A percentile compares a stretch with the other conserved stretches of the same genome.
phyloP scores from a whole-genome alignment of 164 flowering plant genomes.

The Umbilicus rupestris region DNA sequence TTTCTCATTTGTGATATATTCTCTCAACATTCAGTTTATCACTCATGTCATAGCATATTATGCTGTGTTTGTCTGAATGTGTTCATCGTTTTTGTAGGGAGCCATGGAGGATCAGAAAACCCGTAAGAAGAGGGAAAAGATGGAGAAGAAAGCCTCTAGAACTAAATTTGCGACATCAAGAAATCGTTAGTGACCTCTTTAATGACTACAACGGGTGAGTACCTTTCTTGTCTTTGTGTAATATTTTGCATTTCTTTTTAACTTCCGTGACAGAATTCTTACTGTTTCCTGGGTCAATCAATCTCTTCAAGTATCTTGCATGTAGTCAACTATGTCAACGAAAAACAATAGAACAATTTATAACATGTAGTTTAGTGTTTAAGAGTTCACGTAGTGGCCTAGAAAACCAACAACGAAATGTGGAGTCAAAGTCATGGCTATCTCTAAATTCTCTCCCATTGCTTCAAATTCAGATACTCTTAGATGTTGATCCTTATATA shows the following conservation, averaged over 20 bases:
- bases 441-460: no score
- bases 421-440: no score
- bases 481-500: no score
- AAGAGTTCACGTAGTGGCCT: no score
- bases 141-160: not conserved
- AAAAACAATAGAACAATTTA: no score
- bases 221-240: not conserved
- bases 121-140: conserved; percentile 5
- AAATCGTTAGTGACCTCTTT: not conserved
- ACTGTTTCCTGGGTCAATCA: no score
- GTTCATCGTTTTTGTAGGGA: not conserved
- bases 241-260: not conserved
- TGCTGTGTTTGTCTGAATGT: not conserved
- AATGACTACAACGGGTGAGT: not conserved
- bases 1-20: not conserved
- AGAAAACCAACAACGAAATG: no score
- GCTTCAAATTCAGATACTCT: no score
- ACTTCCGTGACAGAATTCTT: no score
- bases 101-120: conserved; percentile 4
- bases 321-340: no score
- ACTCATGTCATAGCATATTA: not conserved
- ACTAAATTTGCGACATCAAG: not conserved
- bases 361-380: no score
- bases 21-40: not conserved
- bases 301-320: no score